phyloP scores from a whole-genome alignment of 139 green algal genomes.

The Pleodorina starrii region DNA sequence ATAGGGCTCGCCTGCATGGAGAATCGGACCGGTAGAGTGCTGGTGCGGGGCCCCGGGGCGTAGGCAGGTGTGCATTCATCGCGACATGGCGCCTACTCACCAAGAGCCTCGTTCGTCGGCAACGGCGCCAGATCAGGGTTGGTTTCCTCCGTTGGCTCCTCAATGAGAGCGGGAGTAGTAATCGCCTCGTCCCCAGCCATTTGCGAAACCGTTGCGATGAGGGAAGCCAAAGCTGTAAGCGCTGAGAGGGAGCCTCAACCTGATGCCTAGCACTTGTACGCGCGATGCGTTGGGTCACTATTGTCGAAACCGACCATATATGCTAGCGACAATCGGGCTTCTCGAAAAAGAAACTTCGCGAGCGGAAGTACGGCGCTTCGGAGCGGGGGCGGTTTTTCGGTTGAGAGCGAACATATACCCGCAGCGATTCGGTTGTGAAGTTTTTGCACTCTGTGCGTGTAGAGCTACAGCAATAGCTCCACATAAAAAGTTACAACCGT shows the following conservation, averaged over 20 bases:
- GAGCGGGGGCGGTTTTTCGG: background rate
- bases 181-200: slow-evolving; percentile 30
- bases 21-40: too few species aligned
- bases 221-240: too few species aligned
- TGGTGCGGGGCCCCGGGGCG: too few species aligned
- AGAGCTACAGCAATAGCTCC: too few species aligned
- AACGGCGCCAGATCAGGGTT: slow-evolving; percentile 20
- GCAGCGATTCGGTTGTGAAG: background rate
- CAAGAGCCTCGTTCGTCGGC: background rate
- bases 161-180: background rate
- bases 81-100: background rate
- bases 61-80: background rate
- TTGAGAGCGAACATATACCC: background rate
- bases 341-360: slow-evolving; percentile 21
- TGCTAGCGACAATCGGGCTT: background rate
- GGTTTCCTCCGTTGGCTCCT: background rate
- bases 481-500: too few species aligned
- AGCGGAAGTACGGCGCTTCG: background rate
- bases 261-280: too few species aligned
- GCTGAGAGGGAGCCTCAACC: too few species aligned
- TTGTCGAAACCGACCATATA: too few species aligned
- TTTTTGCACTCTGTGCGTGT: background rate
- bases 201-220: too few species aligned
- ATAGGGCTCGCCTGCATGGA: background rate
- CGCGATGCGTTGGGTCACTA: too few species aligned